Evolutionary conservation across 2,329 filamentous ascomycete genomes (phyloP).

Genomic region (Apiospora phragmitis): DNA sequence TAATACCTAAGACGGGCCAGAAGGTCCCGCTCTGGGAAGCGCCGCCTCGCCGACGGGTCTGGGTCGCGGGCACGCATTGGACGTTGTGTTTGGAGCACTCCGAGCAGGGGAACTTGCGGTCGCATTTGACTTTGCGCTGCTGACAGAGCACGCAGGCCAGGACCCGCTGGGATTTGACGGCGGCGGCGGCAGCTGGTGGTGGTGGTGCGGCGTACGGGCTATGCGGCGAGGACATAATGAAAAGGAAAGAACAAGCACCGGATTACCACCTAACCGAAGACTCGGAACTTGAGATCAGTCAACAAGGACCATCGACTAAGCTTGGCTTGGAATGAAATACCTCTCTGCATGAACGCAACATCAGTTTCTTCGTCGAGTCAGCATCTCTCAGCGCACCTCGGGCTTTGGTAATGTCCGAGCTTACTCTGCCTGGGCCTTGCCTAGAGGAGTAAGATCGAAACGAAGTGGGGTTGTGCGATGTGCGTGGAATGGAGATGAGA

Average conservation of each 20-base stretch:
- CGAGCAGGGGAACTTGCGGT: constrained; percentile 57
- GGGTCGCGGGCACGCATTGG: constrained; percentile 44
- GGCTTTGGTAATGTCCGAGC: constrained; percentile 5
- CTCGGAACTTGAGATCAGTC: background rate
- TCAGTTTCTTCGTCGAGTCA: background rate
- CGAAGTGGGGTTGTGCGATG: background rate
- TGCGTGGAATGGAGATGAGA: background rate
- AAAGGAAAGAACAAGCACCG: background rate
- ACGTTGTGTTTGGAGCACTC: constrained; percentile 48
- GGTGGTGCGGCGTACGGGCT: background rate
- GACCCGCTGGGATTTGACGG: background rate
- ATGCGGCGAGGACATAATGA: background rate
- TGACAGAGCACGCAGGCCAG: constrained; percentile 61
- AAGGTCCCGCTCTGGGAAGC: constrained; percentile 59
- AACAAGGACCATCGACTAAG: background rate
- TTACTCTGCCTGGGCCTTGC: background rate
- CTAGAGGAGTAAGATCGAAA: background rate
- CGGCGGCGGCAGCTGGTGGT: background rate
- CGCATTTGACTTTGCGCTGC: constrained; percentile 64
- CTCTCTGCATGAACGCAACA: background rate
- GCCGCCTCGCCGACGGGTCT: constrained; percentile 40
- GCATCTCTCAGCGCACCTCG: background rate
- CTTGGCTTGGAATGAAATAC: background rate
- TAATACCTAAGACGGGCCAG: constrained; percentile 57
- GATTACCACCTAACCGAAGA: background rate